Evolutionary conservation across 257 asterid species (phyloP).

Genomic region (Solanum boliviense): DNA sequence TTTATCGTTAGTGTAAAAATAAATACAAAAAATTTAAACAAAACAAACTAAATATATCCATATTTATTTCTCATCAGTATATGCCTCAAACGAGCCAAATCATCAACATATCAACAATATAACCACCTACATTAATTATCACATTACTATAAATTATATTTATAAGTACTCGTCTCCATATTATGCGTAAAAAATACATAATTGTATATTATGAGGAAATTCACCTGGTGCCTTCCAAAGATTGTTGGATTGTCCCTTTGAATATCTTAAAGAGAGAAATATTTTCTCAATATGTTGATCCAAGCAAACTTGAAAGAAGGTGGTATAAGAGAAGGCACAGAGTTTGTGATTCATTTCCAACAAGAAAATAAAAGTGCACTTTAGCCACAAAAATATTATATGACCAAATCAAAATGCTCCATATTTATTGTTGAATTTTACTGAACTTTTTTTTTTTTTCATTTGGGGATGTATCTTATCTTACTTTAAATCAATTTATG

Average conservation of each 20-base stretch:
- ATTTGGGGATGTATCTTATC: background rate
- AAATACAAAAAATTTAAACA: background rate
- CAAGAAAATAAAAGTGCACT: background rate
- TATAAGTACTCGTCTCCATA: background rate
- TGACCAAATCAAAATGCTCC: background rate
- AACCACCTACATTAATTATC: background rate
- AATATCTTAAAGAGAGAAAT: background rate
- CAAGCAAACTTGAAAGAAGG: background rate
- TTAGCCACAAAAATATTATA: background rate
- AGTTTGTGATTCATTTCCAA: background rate
- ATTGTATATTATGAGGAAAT: background rate
- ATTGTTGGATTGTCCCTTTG: background rate
- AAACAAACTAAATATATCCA: background rate
- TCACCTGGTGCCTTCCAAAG: background rate
- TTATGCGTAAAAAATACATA: background rate
- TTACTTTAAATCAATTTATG: too few species aligned
- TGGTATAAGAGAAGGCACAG: background rate
- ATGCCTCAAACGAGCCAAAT: background rate
- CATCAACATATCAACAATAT: background rate
- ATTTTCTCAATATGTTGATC: background rate
- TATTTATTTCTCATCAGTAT: background rate
- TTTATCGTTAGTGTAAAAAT: background rate
- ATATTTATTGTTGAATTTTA: too few species aligned
- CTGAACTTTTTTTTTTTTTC: background rate
- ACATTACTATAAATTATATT: background rate